Evolutionary conservation across 768 basidiomycete species (phyloP).

Genomic region (Mrakia blollopis): DNA sequence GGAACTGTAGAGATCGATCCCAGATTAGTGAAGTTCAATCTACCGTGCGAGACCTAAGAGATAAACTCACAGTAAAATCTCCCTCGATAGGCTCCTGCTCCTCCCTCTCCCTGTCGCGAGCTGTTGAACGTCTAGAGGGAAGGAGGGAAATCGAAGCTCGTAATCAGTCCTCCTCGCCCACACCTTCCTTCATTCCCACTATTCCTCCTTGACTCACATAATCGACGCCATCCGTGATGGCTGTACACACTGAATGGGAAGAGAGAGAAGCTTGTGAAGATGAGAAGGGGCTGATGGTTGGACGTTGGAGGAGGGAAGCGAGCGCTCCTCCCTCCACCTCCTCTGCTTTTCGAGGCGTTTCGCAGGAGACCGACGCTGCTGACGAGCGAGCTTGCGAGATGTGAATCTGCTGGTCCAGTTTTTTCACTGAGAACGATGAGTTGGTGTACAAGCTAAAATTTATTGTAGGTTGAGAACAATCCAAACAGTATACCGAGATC

Average conservation of each 20-base stretch:
- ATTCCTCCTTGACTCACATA: background rate
- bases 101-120: too few relatives aligned
- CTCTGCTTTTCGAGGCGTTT: too few relatives aligned
- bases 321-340: background rate
- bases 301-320: background rate
- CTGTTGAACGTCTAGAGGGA: background rate
- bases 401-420: too few relatives aligned
- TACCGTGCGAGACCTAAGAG: background rate
- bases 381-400: too few relatives aligned
- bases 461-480: too few relatives aligned
- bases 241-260: background rate
- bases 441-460: too few relatives aligned
- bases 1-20: conserved; percentile 35
- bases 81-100: conserved; percentile 23
- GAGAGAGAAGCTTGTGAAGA: background rate
- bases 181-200: background rate
- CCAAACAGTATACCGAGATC: too few relatives aligned
- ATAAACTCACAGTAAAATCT: conserved; percentile 26
- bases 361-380: too few relatives aligned
- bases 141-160: background rate
- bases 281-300: background rate
- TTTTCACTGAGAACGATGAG: too few relatives aligned
- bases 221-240: conserved; percentile 6
- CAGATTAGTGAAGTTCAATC: too few relatives aligned
- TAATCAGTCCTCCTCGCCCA: background rate